These are phyloP conservation scores for Boletus vermiculosoides DNA, from an alignment of 768 basidiomycete genomes.

Conservation along the genomic window DNA sequence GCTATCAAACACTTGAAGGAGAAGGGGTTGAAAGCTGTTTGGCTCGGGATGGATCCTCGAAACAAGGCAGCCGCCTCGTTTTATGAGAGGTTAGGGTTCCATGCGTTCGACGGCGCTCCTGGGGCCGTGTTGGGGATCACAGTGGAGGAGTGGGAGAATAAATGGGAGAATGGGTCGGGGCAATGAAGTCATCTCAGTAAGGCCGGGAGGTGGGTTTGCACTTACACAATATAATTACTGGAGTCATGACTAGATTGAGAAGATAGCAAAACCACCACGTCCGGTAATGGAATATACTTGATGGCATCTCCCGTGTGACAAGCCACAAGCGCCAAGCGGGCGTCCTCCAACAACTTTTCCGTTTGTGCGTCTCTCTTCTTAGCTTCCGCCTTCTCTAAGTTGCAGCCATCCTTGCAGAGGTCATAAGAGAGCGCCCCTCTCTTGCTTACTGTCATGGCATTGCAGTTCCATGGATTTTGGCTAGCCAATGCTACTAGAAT, in stretches of 20 bases:
- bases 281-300: not conserved
- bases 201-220: not conserved
- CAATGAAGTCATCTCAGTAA: not conserved
- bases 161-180: not conserved
- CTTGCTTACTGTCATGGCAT: not conserved
- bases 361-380: not conserved
- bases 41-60: constrained; percentile 66
- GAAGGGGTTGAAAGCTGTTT: constrained; percentile 49
- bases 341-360: not conserved
- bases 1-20: constrained; percentile 55
- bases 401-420: not conserved
- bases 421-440: not conserved
- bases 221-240: no score
- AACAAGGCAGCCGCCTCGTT: constrained; percentile 61
- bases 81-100: constrained; percentile 64
- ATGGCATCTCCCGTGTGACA: no score
- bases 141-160: constrained; percentile 39
- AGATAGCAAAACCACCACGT: no score
- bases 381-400: not conserved
- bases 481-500: not conserved
- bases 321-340: not conserved
- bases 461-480: not conserved
- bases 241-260: no score
- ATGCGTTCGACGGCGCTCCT: constrained; percentile 49
- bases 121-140: constrained; percentile 54